A percentile compares a stretch with the other conserved stretches of the same genome.
Conservation (phyloP, 2,329 filamentous ascomycete species). For the Metarhizium album region DNA sequence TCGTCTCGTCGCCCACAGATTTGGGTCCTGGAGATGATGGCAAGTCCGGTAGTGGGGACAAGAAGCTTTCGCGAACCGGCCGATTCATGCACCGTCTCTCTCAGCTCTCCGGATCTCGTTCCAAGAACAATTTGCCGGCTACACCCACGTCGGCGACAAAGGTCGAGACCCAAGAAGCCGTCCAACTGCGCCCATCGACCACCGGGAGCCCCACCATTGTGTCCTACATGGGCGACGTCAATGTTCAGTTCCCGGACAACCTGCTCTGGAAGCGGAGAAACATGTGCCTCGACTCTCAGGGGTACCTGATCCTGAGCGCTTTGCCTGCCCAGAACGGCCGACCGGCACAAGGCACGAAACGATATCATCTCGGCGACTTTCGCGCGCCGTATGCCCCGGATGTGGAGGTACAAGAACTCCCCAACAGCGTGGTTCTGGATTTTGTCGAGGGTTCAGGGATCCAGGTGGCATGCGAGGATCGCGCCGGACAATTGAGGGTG, state of each 20-base stretch:
- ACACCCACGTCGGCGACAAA: slow-evolving; percentile 42
- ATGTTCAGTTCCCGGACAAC: slow-evolving; percentile 94
- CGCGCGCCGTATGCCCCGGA: slow-evolving; percentile 70
- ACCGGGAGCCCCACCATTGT: slow-evolving; percentile 33
- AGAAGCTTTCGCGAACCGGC: slow-evolving; percentile 39
- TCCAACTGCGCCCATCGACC: slow-evolving; percentile 15
- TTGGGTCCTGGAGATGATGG: slow-evolving; percentile 37
- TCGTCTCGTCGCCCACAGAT: slow-evolving; percentile 30
- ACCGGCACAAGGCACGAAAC: slow-evolving; percentile 45
- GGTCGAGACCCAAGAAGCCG: slow-evolving; percentile 26
- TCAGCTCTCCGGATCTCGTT: slow-evolving; percentile 36
- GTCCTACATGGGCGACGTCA: slow-evolving; percentile 76
- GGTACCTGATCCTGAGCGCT: slow-evolving; percentile 68
- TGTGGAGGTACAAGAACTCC: slow-evolving; percentile 83
- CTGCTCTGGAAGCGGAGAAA: slow-evolving; percentile 92
- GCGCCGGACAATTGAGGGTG: slow-evolving; percentile 43
- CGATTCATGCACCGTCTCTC: slow-evolving; percentile 50
- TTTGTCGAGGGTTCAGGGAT: slow-evolving; percentile 50
- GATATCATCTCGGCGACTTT: slow-evolving; percentile 82
- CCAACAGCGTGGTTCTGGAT: slow-evolving; percentile 64
- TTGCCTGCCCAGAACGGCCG: slow-evolving; percentile 43
- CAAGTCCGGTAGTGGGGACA: slow-evolving; percentile 29
- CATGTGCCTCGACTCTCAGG: slow-evolving; percentile 73
- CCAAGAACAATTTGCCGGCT: slow-evolving; percentile 31
- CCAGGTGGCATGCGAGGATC: slow-evolving; percentile 54